These are phyloP conservation scores for Teratosphaeria nubilosa DNA, from an alignment of 2,329 filamentous ascomycete genomes.

Conservation along the genomic window DNA sequence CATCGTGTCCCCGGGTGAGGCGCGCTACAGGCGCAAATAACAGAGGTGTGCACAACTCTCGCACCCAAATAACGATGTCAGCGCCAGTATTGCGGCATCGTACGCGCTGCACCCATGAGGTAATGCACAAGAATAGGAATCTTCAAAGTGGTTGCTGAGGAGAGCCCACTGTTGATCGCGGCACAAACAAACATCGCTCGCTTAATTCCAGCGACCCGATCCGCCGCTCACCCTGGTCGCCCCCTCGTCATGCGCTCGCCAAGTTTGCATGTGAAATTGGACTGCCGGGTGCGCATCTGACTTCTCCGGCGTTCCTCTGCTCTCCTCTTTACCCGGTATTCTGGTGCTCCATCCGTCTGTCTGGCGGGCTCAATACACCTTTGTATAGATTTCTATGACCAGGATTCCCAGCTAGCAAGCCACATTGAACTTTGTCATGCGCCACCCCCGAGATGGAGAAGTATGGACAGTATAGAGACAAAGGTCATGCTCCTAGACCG, in stretches of 20 bases:
- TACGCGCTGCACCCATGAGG: background rate
- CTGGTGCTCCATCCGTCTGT: background rate
- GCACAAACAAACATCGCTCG: background rate
- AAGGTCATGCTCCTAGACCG: conserved; percentile 45
- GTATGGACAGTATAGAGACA: conserved; percentile 84
- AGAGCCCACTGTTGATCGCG: background rate
- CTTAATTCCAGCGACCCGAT: background rate
- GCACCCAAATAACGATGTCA: background rate
- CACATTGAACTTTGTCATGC: background rate
- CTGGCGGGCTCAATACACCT: background rate
- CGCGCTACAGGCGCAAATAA: background rate
- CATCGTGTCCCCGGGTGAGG: conserved; percentile 3
- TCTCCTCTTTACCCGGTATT: background rate
- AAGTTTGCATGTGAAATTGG: background rate
- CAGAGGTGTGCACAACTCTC: background rate
- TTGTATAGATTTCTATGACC: background rate
- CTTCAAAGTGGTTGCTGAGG: background rate
- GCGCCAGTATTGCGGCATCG: background rate
- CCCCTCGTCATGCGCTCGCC: background rate
- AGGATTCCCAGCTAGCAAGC: background rate
- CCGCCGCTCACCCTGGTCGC: background rate
- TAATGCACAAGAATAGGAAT: background rate
- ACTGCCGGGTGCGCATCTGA: background rate
- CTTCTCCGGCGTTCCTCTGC: background rate
- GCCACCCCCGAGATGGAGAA: conserved; percentile 63